Conservation (phyloP, 2,329 filamentous ascomycete species). For the Talaromyces sp. region DNA sequence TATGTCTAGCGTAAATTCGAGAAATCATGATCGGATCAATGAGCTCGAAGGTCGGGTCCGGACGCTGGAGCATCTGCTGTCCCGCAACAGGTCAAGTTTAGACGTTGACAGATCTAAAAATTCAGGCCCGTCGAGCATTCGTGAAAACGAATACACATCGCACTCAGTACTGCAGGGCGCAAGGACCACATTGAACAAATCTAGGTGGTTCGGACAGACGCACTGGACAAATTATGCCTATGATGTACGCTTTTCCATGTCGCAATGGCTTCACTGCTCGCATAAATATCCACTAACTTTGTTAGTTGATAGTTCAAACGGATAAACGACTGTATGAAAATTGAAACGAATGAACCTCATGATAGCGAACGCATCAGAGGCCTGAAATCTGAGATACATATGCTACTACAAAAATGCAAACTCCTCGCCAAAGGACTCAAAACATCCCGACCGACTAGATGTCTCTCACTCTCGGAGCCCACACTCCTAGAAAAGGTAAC, state of each 20-base stretch:
- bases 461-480: not conserved
- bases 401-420: not conserved
- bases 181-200: constrained; percentile 3
- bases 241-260: not conserved
- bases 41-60: not conserved
- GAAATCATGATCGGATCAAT: not conserved
- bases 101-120: not conserved
- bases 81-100: not conserved
- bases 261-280: not conserved
- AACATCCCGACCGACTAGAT: not conserved
- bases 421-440: not conserved
- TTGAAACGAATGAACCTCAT: not conserved
- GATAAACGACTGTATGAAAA: not conserved
- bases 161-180: not conserved
- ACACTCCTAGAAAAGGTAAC: not conserved
- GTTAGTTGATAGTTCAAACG: not conserved
- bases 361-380: not conserved
- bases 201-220: not conserved
- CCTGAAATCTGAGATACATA: not conserved
- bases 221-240: constrained; percentile 1
- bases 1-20: not conserved
- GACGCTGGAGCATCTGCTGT: not conserved
- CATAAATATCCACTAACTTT: not conserved
- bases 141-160: not conserved
- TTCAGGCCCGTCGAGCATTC: not conserved